These are phyloP conservation scores for Rhynchosporium agropyri DNA, from an alignment of 2,329 filamentous ascomycete genomes.

Conservation along the genomic window DNA sequence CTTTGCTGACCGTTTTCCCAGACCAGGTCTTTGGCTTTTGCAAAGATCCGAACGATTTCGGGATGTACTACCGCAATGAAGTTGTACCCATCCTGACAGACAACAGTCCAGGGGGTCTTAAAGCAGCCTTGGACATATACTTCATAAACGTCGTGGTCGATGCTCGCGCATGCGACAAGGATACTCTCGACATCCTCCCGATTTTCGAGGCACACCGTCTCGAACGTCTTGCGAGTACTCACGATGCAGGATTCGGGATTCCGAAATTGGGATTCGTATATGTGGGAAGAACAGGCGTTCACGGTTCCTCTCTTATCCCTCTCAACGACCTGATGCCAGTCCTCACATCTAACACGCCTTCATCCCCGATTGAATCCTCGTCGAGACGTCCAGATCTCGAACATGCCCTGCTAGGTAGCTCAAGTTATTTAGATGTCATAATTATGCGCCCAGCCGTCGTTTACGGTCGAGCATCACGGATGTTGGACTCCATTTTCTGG, in stretches of 20 bases:
- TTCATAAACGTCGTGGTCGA: slow-evolving; percentile 46
- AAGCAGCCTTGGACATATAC: slow-evolving; percentile 33
- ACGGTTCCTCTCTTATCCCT: slow-evolving; percentile 39
- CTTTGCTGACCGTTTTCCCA: background rate
- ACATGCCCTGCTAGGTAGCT: slow-evolving; percentile 40
- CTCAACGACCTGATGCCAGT: slow-evolving; percentile 42
- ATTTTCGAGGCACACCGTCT: slow-evolving; percentile 32
- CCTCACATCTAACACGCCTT: slow-evolving; percentile 29
- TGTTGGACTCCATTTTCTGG: slow-evolving; percentile 39
- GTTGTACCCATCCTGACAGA: slow-evolving; percentile 42
- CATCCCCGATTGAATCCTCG: slow-evolving; percentile 35
- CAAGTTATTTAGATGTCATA: slow-evolving; percentile 42
- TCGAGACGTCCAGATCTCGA: slow-evolving; percentile 43
- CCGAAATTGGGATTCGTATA: slow-evolving; percentile 47
- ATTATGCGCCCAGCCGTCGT: slow-evolving; percentile 43
- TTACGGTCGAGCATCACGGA: slow-evolving; percentile 43
- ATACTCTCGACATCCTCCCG: slow-evolving; percentile 35
- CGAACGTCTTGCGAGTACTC: slow-evolving; percentile 30
- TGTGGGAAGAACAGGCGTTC: slow-evolving; percentile 45
- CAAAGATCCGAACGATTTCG: slow-evolving; percentile 41
- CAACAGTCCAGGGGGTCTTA: slow-evolving; percentile 25
- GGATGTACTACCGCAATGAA: slow-evolving; percentile 40
- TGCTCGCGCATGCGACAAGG: slow-evolving; percentile 36
- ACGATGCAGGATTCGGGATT: slow-evolving; percentile 28
- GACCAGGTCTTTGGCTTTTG: slow-evolving; percentile 45